Base-by-base conservation (phyloP, 768 basidiomycete species). In the Strobilomyces confusus region DNA sequence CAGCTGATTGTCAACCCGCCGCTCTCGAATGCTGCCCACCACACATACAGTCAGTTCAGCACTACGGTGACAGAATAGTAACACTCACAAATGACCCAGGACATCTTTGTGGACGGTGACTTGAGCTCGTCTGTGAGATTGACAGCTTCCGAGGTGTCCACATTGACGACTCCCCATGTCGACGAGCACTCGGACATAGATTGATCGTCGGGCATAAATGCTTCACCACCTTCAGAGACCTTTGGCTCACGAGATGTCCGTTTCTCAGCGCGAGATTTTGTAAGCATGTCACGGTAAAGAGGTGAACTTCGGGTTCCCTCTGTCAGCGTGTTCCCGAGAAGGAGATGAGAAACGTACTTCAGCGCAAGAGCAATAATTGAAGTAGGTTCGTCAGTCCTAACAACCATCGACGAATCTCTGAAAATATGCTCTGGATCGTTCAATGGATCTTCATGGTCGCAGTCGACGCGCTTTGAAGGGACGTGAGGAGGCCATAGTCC, bases 291-390 rank as follows among this genome's bases (percentile, higher is more conserved):
- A 23, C 87, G 81, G 64, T 93, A 91, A 61, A 86, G 85, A 2
- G 86, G 82, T 3, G 91, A 92, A 58, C 91, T 92, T 26, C 51
- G 40, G 43, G 44, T 23, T 11, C 2, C 23, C 48, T 1, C 1
- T 36, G 14, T 63, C 26, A 63, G 56, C 9, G 33, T 49, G 43
- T 52, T n/a, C 17, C 19, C 41, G 36, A 29, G 15, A 44, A 38
- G 19, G 19, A 20, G n/a, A 29, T 14, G 45, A 47, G 15, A 40
- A 9, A 71, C 82, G 62, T 63, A 92, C 92, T 88, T 91, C 45
- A 99, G 72, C 6, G 93, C 92, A 52, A 98, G 84, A 8, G 97
- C 95, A 58, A 98, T 94, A 63, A 98, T 97, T 17, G 95, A 98
- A 0, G 95, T 97, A 3, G 95, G 97, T 65, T 99, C 97, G 67